Conservation (phyloP, 257 asterid species). For the Striga asiatica region DNA sequence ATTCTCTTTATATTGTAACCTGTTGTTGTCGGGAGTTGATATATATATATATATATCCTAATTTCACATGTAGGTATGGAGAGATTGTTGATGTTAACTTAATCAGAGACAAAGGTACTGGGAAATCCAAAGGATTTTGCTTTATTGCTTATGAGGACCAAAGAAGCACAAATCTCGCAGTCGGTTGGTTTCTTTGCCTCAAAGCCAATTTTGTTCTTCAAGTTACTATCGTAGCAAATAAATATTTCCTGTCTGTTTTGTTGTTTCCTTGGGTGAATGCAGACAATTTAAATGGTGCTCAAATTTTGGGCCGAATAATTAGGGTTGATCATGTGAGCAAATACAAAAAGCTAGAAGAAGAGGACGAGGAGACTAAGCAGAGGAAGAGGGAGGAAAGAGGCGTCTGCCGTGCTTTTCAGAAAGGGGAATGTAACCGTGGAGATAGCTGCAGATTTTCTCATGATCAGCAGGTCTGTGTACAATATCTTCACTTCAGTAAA, state of each 20-base stretch:
- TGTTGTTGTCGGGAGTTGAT: background rate
- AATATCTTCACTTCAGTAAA: no score
- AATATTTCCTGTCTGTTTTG: background rate
- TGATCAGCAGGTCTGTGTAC: conserved; percentile 85
- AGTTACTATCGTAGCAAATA: background rate
- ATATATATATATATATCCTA: background rate
- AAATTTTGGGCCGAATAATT: conserved; percentile 60
- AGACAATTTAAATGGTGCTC: conserved; percentile 91
- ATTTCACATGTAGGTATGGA: conserved; percentile 52
- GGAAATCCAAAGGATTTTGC: conserved; percentile 92
- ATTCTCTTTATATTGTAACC: background rate
- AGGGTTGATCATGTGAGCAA: conserved; percentile 81
- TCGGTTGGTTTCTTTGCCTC: conserved; percentile 43
- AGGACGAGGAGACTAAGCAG: conserved; percentile 81
- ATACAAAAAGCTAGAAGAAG: conserved; percentile 84
- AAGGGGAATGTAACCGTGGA: conserved; percentile 77
- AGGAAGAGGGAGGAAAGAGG: conserved; percentile 93
- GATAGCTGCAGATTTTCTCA: conserved; percentile 89
- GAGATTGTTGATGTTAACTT: conserved; percentile 88
- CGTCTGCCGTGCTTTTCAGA: conserved; percentile 89
- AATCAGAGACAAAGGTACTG: conserved; percentile 80
- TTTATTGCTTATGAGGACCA: conserved; percentile 96
- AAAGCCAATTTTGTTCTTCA: background rate
- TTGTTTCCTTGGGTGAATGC: conserved; percentile 1
- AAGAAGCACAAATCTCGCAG: conserved; percentile 88